Percentiles rank a stretch among this genome's conserved stretches.
phyloP scores from a whole-genome alignment of 1,284 basidiomycete species.

The Ustilago crameri region DNA sequence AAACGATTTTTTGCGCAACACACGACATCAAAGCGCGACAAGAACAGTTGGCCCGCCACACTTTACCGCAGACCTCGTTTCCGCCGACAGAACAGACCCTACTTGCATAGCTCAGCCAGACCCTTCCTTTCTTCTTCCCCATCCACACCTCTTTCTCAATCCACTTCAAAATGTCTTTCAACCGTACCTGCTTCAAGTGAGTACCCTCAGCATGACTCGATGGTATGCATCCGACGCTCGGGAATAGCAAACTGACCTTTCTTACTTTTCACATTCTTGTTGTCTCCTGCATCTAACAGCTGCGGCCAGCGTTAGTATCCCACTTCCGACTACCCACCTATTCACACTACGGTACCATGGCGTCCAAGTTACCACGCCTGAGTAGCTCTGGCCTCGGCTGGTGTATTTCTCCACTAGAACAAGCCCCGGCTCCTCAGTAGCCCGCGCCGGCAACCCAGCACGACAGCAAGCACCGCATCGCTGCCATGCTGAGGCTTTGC shows the following conservation, averaged over 20 bases:
- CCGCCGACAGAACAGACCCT: conserved; percentile 9
- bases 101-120: conserved; percentile 8
- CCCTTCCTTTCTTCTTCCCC: conserved; percentile 6
- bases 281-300: conserved; percentile 27
- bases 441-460: neutral
- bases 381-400: neutral
- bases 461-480: neutral
- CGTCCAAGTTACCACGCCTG: neutral
- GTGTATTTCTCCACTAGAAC: neutral
- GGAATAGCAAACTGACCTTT: conserved; percentile 3
- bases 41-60: too few species aligned
- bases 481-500: neutral
- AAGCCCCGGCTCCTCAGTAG: neutral
- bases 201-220: conserved; percentile 1
- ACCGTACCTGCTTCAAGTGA: conserved; percentile 59
- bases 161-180: conserved; percentile 41
- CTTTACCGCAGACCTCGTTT: neutral
- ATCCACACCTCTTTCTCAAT: conserved; percentile 9
- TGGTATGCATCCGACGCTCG: neutral
- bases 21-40: conserved; percentile 24
- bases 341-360: conserved; percentile 5
- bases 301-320: conserved; percentile 58
- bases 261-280: neutral
- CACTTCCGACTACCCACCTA: neutral
- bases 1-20: conserved; percentile 1